Evolutionary conservation across 1,284 basidiomycete genomes (phyloP), one percentile per base, ranked within the genome.

Genomic region (Cerrena zonata): DNA sequence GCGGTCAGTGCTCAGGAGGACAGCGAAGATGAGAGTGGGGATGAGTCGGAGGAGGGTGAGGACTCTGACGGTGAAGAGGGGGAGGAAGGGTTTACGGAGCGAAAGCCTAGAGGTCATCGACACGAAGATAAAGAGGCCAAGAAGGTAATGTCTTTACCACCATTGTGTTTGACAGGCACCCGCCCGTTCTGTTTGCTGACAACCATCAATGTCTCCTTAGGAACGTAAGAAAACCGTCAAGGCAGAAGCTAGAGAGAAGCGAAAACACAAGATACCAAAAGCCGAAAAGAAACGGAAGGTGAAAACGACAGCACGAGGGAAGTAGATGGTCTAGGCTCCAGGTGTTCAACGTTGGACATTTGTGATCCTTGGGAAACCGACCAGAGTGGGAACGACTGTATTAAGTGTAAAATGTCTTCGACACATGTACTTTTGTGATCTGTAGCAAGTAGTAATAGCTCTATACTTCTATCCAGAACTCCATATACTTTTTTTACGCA

Each of bases 191-290:
- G 42, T 50, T 41, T 52, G 46, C 23, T 53, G 50, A 42, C 38
- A 23, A 51, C 53, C 52, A 51, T 53, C 50, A 13, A 12, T 11
- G 26, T 30, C 24, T 26, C 26, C 18, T 23, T 64, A 94, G 90
- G 90, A 93, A 67, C 82, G 94, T 10, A 94, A 96, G 69, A 89
- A 91, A 65, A 84, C 86, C 11, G 80, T 80, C 26, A 97, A 96
- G 66, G 88, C 86, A 56, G 89, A 90, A 66, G 84, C 86, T 48
- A 79, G 87, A 60, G 93, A 96, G 71, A 90, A 82, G 68, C 78
- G 94, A 54, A 91, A 93, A 68, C 76, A 81, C 58, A 97, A 97
- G 73, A 92, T 97, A 76, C 89, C 91, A 48, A 97, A 97, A 68
- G 80, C 85, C 37, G 91, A 94, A 69, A 97, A 97, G 75, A 89